Evolutionary conservation across 257 asterid species (phyloP), one percentile per base, ranked within the genome.

Genomic region (Solanum paucissectum): DNA sequence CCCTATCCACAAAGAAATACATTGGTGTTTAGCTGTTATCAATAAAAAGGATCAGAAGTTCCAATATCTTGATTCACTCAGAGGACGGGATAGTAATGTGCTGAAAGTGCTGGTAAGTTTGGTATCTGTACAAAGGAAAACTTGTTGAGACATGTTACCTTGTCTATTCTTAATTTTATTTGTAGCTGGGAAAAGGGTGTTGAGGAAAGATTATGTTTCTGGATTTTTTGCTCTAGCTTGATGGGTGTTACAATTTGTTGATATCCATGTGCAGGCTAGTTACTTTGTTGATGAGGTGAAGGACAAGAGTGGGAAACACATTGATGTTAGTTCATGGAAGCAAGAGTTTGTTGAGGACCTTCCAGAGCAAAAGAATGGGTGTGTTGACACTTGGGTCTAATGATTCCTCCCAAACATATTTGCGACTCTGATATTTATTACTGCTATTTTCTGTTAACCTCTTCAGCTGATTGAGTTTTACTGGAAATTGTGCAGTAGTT

Each of bases 1-100:
- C 87, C 99, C 99, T 86, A 93, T 97, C 92, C 99, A 97, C 95
- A 91, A 93, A 94, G 93, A 91, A 87, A 44, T 91, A 40, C 99
- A 96, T 93, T 97, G 99, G 99, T 96, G 99, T 91, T 91, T 97
- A 85, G 99, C 98, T 60, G 89, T 97, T 84, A 95, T 97, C 91
- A 95, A 96, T 90, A 94, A 91, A 87, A 95, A 92, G 95, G 99
- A 96, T 23, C 46, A 92, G 86, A 95, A 94, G 91, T 91, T 97
- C 88, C 98, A 97, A 89, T 97, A 96, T 92, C 99, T 97, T 87
- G 99, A 97, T 92, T 95, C 99, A 71, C 95, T 97, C 25, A 91
- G 92, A 87, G 96, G 97, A 86, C 52, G 38, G 83, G 98, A 97
- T 88, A 11, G 72, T 72, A 91, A 82, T 52, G 97, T 94, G 83